Percentiles rank a stretch among this genome's conserved stretches.
Evolutionary conservation across 352 stramenopile genomes (phyloP).

Genomic region (Pythium sp.): DNA sequence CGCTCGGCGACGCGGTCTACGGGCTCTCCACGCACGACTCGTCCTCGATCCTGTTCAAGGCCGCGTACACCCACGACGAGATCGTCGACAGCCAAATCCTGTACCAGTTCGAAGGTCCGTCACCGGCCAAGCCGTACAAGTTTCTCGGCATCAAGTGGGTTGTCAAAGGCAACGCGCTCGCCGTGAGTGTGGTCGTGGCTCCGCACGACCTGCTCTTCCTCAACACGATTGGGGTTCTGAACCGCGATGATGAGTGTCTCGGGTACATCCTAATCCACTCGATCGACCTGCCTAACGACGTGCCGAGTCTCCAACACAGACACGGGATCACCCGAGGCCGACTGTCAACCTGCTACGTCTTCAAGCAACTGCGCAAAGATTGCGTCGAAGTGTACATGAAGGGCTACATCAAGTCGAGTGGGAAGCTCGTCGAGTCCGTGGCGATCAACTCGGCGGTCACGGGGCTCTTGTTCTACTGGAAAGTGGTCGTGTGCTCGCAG

Average conservation of each 20-base stretch:
- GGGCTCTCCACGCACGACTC: conserved; percentile 38
- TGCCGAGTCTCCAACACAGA: conserved; percentile 6
- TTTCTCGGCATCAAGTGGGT: conserved; percentile 57
- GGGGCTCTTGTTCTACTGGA: conserved; percentile 62
- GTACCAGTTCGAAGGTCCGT: conserved; percentile 28
- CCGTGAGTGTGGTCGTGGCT: conserved; percentile 28
- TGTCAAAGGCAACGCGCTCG: conserved; percentile 32
- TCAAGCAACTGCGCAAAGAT: conserved; percentile 44
- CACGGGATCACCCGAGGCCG: conserved; percentile 6
- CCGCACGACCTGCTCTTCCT: conserved; percentile 43
- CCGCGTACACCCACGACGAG: conserved; percentile 32
- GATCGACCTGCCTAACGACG: conserved; percentile 2
- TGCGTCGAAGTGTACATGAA: conserved; percentile 67
- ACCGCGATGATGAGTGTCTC: conserved; percentile 9
- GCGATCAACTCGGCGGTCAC: conserved; percentile 38
- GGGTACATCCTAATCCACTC: conserved; percentile 20
- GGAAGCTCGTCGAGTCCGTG: conserved; percentile 39
- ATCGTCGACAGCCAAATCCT: conserved; percentile 41
- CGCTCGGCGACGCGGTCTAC: conserved; percentile 66
- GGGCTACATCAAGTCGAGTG: conserved; percentile 43
- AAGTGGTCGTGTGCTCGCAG: conserved; percentile 56
- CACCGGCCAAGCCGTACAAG: conserved; percentile 28
- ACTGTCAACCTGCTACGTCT: conserved; percentile 33
- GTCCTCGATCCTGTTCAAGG: conserved; percentile 37
- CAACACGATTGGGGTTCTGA: conserved; percentile 30